Conservation (phyloP, 805 yeast species). For the Yarrowia divulgata region DNA sequence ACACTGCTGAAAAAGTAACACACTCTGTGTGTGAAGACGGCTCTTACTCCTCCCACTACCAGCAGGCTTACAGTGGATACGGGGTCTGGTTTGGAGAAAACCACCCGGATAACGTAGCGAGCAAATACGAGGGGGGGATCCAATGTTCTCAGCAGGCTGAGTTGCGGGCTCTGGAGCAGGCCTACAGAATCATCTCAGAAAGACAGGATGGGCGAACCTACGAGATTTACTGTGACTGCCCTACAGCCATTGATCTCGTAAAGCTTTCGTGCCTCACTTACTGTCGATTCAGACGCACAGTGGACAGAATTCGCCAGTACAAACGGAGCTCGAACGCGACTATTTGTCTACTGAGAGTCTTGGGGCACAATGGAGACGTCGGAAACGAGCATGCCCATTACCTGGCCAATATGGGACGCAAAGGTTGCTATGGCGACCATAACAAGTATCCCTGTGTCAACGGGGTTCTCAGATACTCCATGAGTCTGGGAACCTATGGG, state of each 20-base stretch:
- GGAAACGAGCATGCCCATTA: neutral
- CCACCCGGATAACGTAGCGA: slow-evolving; percentile 1
- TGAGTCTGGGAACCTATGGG: neutral
- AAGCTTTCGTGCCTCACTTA: neutral
- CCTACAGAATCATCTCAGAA: neutral
- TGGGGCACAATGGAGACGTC: neutral
- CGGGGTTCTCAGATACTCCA: neutral
- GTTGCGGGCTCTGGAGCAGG: neutral
- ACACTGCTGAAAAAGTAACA: neutral
- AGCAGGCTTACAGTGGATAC: neutral
- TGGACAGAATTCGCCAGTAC: neutral
- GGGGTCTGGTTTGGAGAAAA: slow-evolving; percentile 7
- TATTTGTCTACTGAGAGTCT: neutral
- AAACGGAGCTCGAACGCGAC: neutral
- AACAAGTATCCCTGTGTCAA: neutral
- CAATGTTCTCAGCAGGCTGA: neutral
- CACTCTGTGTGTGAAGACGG: no score
- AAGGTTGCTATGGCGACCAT: neutral
- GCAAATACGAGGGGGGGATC: neutral
- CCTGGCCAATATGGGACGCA: neutral
- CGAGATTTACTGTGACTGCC: neutral
- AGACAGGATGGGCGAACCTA: neutral
- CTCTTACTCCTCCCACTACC: no score
- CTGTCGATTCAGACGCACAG: neutral
- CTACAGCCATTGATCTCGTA: neutral